Evolutionary conservation across 805 yeast species (phyloP), one percentile per base, ranked within the genome.

Genomic region (Yamadazyma philogaea): DNA sequence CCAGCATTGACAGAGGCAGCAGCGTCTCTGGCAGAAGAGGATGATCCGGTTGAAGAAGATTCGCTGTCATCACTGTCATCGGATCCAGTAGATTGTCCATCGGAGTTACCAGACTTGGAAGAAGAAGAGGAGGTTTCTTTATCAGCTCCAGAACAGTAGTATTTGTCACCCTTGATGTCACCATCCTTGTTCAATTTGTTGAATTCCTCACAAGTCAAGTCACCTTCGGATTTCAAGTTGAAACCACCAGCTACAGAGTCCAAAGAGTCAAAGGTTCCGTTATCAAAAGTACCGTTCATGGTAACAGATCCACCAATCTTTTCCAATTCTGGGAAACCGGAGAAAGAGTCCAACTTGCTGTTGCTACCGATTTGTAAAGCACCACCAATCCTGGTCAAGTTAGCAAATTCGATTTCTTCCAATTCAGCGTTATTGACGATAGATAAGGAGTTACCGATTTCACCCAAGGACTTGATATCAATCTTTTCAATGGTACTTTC

Each of bases 161-260:
- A 90, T 57, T 80, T 74, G 75, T 87, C 88, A 79, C 99, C 99
- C 73, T 82, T 88, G 68, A 93, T 82, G 64, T 77, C 86, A 70
- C 95, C 95, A 57, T 77, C 75, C 60, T 72, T 66, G 77, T 87
- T 82, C 63, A 87, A 78, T 42, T 66, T 58, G 66, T 84, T 78
- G 74, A 90, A 87, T 42, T 76, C 72, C 49, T 75, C 64, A 81
- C 99, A 93, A 70, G 88, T 81, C 70, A 87, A 81, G 59, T 84
- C 83, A 63, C 87, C 84, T 45, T 70, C 63, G 47, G 96, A 77
- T 63, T 83, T 84, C 61, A 93, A 76, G 60, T 72, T 71, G 71
- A 90, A 95, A 68, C 96, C 96, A 79, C 99, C 99, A 64, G 80
- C 79, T 58, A 93, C 96, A 59, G 84, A 78, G 56, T 68, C 73